Base-by-base conservation (phyloP, 345 rosid species). In the Clausena lansium region DNA sequence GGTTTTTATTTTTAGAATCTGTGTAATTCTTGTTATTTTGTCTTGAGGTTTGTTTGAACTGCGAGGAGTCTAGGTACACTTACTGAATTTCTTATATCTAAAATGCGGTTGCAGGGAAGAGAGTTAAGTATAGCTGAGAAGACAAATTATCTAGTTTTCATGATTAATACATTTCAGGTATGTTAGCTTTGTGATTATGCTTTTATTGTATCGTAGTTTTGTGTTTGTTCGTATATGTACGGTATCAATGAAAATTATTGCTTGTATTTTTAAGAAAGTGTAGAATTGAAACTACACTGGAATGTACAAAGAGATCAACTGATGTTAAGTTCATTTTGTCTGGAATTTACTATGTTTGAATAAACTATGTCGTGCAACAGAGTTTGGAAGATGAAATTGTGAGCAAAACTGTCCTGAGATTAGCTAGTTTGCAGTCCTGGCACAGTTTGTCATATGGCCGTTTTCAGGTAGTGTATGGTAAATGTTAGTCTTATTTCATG, bases 121-220 rank as follows among this genome's bases (percentile, higher is more conserved):
- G 94, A 90, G 28, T 83, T 96, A 79, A 90, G 79, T 68, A 92
- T 88, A 80, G 88, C 97, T 6, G 99, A 96, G 91, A 96, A 91
- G 92, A 92, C 91, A 2, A 96, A 96, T 80, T 94, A 96, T 89
- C 77, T 96, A 76, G 94, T 96, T 83, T 94, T 96, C 84, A 89
- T 96, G 97, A 94, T 96, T 80, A 92, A 96, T 82, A 97, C 97
- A 61, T 96, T 96, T 81, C 99, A 94, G 99, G 99, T 96, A 88
- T 75, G 88, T 61, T 81, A 45, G 28, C 24, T 38, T 83, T 70
- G 72, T 70, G 47, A 76, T 36, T 74, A 19, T 78, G 20, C 57
- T 79, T 77, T 67, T 67, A 25, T 22, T 72, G 58, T 19, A 57
- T 13, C 13, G 6, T 65, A 28, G 24, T n/a, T 35, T 58, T 45